Evolutionary conservation across 2,329 filamentous ascomycete genomes (phyloP).

Genomic region (Penicillium olsonii): DNA sequence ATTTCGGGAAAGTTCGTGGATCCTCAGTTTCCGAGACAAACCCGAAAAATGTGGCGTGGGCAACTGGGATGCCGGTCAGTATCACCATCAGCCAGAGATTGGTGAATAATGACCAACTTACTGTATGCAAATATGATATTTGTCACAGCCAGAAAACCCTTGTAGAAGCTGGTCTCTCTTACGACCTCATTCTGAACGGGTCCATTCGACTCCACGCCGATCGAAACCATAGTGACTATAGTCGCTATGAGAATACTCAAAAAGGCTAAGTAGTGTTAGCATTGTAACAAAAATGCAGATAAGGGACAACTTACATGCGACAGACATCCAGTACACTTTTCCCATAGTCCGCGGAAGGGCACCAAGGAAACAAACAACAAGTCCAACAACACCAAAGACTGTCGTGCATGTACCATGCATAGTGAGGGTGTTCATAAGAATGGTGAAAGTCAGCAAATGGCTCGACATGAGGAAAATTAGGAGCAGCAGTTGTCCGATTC

Average conservation of each 20-base stretch:
- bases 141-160: slow-evolving; percentile 62
- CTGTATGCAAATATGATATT: slow-evolving; percentile 72
- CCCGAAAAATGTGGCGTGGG: slow-evolving; percentile 66
- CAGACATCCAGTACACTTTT: slow-evolving; percentile 62
- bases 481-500: slow-evolving; percentile 62
- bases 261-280: slow-evolving; percentile 50
- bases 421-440: slow-evolving; percentile 66
- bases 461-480: slow-evolving; percentile 69
- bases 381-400: slow-evolving; percentile 59
- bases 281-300: background rate
- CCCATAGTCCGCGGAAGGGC: slow-evolving; percentile 64
- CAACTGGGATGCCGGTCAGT: slow-evolving; percentile 31
- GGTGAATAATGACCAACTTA: slow-evolving; percentile 9
- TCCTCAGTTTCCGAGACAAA: slow-evolving; percentile 66
- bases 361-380: slow-evolving; percentile 59
- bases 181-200: slow-evolving; percentile 36
- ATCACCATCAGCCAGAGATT: background rate
- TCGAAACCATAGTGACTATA: slow-evolving; percentile 65
- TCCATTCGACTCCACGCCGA: slow-evolving; percentile 54
- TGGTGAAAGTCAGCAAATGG: slow-evolving; percentile 68
- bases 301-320: slow-evolving; percentile 49
- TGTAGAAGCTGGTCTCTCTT: slow-evolving; percentile 48
- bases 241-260: slow-evolving; percentile 64
- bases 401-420: slow-evolving; percentile 64
- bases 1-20: slow-evolving; percentile 61